Evolutionary conservation across 257 asterid species (phyloP), one percentile per base, ranked within the genome.

Genomic region (Verbena officinalis): DNA sequence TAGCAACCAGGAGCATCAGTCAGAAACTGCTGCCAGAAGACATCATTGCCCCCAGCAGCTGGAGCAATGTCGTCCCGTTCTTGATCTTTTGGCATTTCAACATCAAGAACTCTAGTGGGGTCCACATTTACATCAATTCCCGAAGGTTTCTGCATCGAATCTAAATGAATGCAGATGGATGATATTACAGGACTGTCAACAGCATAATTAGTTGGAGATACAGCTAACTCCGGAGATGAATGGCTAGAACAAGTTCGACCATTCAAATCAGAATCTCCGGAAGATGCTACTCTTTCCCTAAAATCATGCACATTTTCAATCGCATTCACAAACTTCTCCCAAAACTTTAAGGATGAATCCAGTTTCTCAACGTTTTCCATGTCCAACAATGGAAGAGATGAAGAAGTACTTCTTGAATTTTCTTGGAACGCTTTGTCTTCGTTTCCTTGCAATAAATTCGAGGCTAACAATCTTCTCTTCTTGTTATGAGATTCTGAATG

Each of bases 21-120:
- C 5, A 90, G 68, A 74, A 90, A 90, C 77, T 90, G 97, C 52
- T 90, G 93, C 97, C 97, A 90, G 50, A 90, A 90, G 17, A 76
- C 83, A 69, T 90, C 97, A 65, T 90, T 90, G 12, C 72, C 73
- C 23, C 86, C 92, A 27, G 71, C 63, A 3, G 80, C 59, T 57
- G 73, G 79, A 7, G 77, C 7, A 43, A 9, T 33, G 9, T 49
- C 68, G 22, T 55, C 76, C 61, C 53, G 64, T 3, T 46, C 72
- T n/a, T 21, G 67, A 65, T 69, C 81, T 66, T 77, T 71, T 7
- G 69, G 33, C 22, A 5, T 24, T 36, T 65, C 77, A 21, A 30
- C 27, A 16, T 65, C 73, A 1, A 65, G 31, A 30, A 44, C 34
- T 46, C 50, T 78, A 20, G 71, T 50, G 20, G 87, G 84, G 74